Evolutionary conservation across 2,329 filamentous ascomycete genomes (phyloP), one percentile per base, ranked within the genome.

Genomic region (Akanthomyces lecanii): DNA sequence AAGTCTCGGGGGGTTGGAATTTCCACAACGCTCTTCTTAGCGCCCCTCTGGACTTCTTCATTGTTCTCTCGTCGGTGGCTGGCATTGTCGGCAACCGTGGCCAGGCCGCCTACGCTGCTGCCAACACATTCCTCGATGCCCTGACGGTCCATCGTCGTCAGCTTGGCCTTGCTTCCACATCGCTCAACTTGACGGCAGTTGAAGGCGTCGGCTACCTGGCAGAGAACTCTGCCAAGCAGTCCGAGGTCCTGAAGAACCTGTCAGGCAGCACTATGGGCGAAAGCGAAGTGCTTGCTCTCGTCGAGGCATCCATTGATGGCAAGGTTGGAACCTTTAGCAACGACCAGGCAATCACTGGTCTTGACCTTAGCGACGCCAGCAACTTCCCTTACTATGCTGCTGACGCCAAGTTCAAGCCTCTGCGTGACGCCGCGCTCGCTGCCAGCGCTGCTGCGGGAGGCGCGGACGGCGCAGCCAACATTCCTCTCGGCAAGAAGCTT

Each of bases 1-100:
- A 85, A 69, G 79, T 83, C 0, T 72, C 78, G 7, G 82, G 81
- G 6, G 80, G 79, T 2, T 82, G 79, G 78, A 85, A 85, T 69
- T 76, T 85, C 58, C 81, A 85, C 69, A 72, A 77, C 18, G 76
- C 77, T 1, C 73, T 83, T 2, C 65, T 71, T 25, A 68, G 71
- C 38, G 66, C 71, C 0, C 70, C 73, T 0, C 73, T 82, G 1
- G 80, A 83, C 69, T 84, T 85, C 72, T 85, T 85, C 70, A 73
- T 82, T 28, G 75, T 79, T 30, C 77, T 83, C n/a, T 85, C 83
- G 0, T 82, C 81, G 3, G 77, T 79, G 0, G 78, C 81, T 3
- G 77, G 81, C n/a, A 74, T 80, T 2, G 80, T 84, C 16, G 82
- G 81, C 0, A 81, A 81, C 69, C 75, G 75, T 52, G 79, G 79